A percentile compares a stretch with the other conserved stretches of the same genome.
These are phyloP conservation scores for Ustilago xerochloae DNA, from an alignment of 1,284 basidiomycete species.

Conservation along the genomic window DNA sequence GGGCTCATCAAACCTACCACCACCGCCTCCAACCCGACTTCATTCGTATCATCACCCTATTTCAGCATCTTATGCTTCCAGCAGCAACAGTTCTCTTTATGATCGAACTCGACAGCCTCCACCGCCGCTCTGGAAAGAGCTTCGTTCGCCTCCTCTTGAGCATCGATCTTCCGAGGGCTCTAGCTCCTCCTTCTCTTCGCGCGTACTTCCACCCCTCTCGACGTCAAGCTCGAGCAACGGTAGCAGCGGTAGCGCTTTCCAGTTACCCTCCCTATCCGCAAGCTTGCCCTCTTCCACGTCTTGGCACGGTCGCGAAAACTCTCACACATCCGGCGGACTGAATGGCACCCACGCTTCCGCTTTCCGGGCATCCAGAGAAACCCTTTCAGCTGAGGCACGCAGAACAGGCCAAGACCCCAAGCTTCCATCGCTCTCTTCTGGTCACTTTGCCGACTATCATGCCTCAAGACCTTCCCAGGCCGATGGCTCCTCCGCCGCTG, in stretches of 20 bases:
- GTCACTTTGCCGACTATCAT: constrained; percentile 17
- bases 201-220: constrained; percentile 29
- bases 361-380: constrained; percentile 17
- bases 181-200: constrained; percentile 31
- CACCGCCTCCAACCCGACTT: constrained; percentile 31
- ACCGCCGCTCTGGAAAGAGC: constrained; percentile 28
- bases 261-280: constrained; percentile 39
- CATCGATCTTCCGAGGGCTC: constrained; percentile 23
- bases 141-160: constrained; percentile 33
- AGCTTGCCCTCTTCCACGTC: constrained; percentile 30
- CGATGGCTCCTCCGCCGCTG: constrained; percentile 1
- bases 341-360: constrained; percentile 2
- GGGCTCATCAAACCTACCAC: constrained; percentile 14
- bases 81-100: constrained; percentile 14
- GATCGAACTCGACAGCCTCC: constrained; percentile 29
- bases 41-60: constrained; percentile 49
- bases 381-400: constrained; percentile 2
- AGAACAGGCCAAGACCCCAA: constrained; percentile 13
- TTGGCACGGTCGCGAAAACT: constrained; percentile 25
- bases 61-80: constrained; percentile 36
- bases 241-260: constrained; percentile 18
- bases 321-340: not conserved
- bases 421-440: constrained; percentile 18
- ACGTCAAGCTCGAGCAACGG: constrained; percentile 20
- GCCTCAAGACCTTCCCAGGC: not conserved